These are phyloP conservation scores for Kwoniella botswanensis DNA, from an alignment of 768 basidiomycete species.

Conservation along the genomic window DNA sequence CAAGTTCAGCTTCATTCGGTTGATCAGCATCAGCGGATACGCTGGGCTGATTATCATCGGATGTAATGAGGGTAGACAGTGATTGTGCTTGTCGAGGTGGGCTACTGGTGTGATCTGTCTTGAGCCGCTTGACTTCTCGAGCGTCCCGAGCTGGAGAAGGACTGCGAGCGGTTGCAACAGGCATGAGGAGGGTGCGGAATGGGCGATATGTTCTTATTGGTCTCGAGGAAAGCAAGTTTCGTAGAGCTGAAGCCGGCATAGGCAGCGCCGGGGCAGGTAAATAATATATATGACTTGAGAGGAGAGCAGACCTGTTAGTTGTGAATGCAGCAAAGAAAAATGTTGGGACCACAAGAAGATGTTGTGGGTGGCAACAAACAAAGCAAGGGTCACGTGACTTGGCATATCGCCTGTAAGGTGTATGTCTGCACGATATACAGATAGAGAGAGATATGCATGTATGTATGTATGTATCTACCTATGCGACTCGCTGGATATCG, in stretches of 20 bases:
- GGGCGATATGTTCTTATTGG: neutral
- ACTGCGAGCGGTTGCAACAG: constrained; percentile 22
- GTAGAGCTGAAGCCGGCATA: neutral
- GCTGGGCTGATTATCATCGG: too few relatives aligned
- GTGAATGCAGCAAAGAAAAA: too few relatives aligned
- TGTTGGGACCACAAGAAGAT: too few relatives aligned
- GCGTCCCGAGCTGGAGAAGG: neutral
- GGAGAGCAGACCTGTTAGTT: too few relatives aligned
- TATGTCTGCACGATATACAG: neutral
- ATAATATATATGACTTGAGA: too few relatives aligned
- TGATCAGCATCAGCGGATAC: neutral
- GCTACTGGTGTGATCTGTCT: neutral
- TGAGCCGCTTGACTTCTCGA: constrained; percentile 11
- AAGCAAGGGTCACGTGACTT: too few relatives aligned
- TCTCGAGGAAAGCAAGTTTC: neutral
- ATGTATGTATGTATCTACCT: neutral
- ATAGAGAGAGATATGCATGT: neutral
- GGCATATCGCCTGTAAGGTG: neutral
- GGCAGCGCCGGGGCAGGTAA: too few relatives aligned
- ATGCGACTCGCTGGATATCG: constrained; percentile 7
- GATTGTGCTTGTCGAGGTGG: neutral
- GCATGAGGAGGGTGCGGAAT: constrained; percentile 8
- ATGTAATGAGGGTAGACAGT: too few relatives aligned
- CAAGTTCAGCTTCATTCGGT: constrained; percentile 27
- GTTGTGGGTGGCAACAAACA: too few relatives aligned